Evolutionary conservation across 1,139 yeast genomes (phyloP), one percentile per base, ranked within the genome.

Genomic region (Schwanniomyces etchellsii): DNA sequence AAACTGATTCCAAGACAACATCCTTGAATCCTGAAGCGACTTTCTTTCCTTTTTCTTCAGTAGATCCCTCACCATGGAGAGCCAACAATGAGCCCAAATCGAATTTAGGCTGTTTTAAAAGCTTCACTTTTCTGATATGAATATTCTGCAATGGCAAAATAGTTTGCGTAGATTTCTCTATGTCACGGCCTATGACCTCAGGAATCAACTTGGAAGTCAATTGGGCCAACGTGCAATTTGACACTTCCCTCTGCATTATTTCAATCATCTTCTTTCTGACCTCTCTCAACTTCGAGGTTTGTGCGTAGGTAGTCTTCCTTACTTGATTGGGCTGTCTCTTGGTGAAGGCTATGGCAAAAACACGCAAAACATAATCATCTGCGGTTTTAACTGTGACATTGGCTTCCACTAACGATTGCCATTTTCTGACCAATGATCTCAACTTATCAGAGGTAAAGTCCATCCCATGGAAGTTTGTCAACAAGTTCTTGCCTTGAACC

Each of bases 361-460:
- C 60, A 54, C 73, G 61, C 51, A 66, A 60, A 40, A 65, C 64
- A 59, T 67, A 64, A 48, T 67, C 73, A 49, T 67, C 73, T 38
- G 73, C 48, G 42, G 73, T 67, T 57, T 66, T 67, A 44, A 66
- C 73, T 41, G 73, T 67, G 40, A 66, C 73, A 43, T 65, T 66
- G 48, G 72, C 72, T 53, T 67, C 73, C 38, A 67, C 73, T 53
- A 67, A 62, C 31, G 73, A 66, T 61, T 67, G 74, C 74, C 74
- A 67, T 51, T 67, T 67, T 62, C 72, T 64, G 34, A 67, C 74
- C 51, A 67, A 64, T 29, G 73, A 66, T 63, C 73, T 64, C 45
- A 67, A 56, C 55, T 67, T 67, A 52, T 67, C 74, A 35, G 69
- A 50, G 43, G 73, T 67, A 55, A 67, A 66, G 56, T 64, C 69